Base-by-base conservation (phyloP, 164 flowering plant genomes). In the Malania oleifera region DNA sequence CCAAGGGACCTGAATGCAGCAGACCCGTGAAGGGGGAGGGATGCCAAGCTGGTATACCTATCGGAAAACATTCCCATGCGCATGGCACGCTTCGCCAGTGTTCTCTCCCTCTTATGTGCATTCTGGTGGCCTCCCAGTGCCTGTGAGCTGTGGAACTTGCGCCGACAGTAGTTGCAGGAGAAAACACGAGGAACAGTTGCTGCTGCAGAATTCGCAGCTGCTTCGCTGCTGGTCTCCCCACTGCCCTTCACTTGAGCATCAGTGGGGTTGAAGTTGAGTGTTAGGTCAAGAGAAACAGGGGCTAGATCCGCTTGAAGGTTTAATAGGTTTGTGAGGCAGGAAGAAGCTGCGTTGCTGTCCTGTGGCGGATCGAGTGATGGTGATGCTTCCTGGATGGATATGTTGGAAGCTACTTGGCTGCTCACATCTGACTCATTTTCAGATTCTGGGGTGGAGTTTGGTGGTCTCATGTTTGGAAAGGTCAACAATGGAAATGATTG, bases 51-150 rank as follows among this genome's bases (percentile, higher is more conserved):
- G 1, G 87, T 71, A 52, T 80, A 86, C 68, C 82, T 73, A 46
- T 81, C 79, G 0, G 89, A 76, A 38, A 86, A 77, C 60, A 80
- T 70, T 7, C 88, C 89, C 86, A 89, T 86, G 43, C 87, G 69
- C 82, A 81, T 75, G 14, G 91, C 95, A 5, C 97, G 71, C 65
- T 89, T 89, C 4, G 93, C 91, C 53, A 89, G 73, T 24, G 89
- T 82, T 55, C 90, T 68, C 68, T 90, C 95, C 53, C 95, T 69
- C 65, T 90, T 90, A 52, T 87, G 97, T 12, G 95, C 95, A 66
- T 90, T 90, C 66, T 85, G 97, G 65, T 90, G 92, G 12, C 97
- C 97, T 18, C 97, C 95, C 13, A 87, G 58, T 3, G 97, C 97
- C 64, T 87, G 97, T 1, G 95, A 87, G 75, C 92, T 90, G 63